phyloP scores from a whole-genome alignment of 139 green algal genomes.

The Chlorella sp. region DNA sequence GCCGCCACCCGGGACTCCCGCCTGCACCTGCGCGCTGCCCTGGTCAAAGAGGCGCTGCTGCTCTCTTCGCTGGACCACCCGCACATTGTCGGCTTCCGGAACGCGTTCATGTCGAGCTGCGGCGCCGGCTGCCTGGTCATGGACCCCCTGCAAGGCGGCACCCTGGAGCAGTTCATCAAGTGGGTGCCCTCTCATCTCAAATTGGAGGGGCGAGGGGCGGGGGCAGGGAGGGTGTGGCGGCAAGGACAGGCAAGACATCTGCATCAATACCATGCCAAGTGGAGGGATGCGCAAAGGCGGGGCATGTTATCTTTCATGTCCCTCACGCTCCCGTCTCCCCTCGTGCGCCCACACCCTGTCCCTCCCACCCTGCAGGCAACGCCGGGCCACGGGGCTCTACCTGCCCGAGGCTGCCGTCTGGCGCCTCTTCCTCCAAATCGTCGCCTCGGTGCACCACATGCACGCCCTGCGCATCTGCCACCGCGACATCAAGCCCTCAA shows the following conservation, averaged over 20 bases:
- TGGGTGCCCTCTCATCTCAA: background rate
- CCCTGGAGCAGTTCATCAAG: background rate
- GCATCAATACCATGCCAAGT: too few relatives aligned
- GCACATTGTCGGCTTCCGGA: background rate
- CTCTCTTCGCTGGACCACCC: background rate
- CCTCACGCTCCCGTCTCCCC: too few relatives aligned
- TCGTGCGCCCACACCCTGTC: too few relatives aligned
- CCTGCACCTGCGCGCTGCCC: background rate
- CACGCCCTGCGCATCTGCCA: background rate
- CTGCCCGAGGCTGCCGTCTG: background rate
- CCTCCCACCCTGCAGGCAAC: background rate
- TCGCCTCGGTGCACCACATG: background rate
- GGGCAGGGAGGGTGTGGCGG: too few relatives aligned
- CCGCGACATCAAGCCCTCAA: slow-evolving; percentile 13
- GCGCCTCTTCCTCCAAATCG: slow-evolving; percentile 2
- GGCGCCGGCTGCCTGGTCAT: background rate
- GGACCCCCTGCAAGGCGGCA: slow-evolving; percentile 1
- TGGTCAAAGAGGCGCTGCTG: background rate
- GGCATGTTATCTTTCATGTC: too few relatives aligned
- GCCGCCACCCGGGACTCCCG: background rate
- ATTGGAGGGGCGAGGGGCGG: too few relatives aligned
- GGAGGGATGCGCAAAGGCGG: too few relatives aligned
- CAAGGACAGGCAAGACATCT: too few relatives aligned
- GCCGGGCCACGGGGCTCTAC: background rate
- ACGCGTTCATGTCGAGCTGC: background rate